Evolutionary conservation across 2,329 filamentous ascomycete species (phyloP), one percentile per base, ranked within the genome.

Genomic region (Colletotrichum truncatum): DNA sequence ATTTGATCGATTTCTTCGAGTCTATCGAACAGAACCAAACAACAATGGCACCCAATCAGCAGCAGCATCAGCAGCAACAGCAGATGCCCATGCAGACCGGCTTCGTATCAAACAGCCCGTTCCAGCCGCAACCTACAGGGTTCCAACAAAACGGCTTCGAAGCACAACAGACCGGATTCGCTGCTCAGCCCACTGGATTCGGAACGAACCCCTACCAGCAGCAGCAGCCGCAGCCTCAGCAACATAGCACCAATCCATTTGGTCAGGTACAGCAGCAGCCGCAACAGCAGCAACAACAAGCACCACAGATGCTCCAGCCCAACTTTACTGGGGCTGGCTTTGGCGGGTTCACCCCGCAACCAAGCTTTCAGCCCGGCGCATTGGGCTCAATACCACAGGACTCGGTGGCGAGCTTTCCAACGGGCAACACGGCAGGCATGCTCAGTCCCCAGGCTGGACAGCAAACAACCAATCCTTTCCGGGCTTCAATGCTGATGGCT

Each of bases 1-100:
- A 97, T 81, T 84, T 97, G 67, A 98, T 97, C 74, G 96, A 95
- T 81, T 98, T 97, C 79, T 97, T 97, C 76, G 95, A 91, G 73
- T 94, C 93, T 6, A 97, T 97, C 72, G 94, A 98, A 73, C 89
- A 93, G 74, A 94, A 94, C 69, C 93, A 96, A 76, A 92, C 92
- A 54, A 84, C 90, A 1, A 87, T 93, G 84, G 84, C 78, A 2
- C 77, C 81, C 54, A 77, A 76, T 21, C 72, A 73, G 25, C 75
- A 78, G 36, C 70, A 78, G 38, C 79, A 69, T 23, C 57, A 74
- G 68, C 59, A 71, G 51, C 68, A 76, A 49, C 76, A 51, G 43
- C 71, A 72, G 34, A 64, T 70, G 26, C 65, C 68, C 1, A 67
- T 70, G 43, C 70, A 70, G 60, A 74, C 72, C 4, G 73, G 73